These are phyloP conservation scores for Xenosphaeropsis pyriputrescens DNA, from an alignment of 2,329 filamentous ascomycete genomes.

Conservation along the genomic window DNA sequence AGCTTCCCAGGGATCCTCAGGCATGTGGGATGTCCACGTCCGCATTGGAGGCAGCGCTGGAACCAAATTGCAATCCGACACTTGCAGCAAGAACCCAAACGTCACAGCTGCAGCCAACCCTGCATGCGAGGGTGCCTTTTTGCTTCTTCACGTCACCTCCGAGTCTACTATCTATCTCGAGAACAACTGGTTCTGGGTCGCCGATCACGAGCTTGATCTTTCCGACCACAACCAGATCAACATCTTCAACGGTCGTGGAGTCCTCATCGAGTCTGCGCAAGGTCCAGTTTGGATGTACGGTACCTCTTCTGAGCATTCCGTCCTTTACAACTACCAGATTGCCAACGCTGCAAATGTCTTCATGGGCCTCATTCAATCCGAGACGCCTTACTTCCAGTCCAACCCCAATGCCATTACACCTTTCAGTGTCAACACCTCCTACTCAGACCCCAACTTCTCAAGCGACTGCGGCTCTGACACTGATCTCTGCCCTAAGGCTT, in stretches of 20 bases:
- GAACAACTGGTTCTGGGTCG: slow-evolving; percentile 83
- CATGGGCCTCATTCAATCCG: slow-evolving; percentile 74
- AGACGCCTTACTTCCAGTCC: slow-evolving; percentile 79
- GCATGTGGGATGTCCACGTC: slow-evolving; percentile 93
- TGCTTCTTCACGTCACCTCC: slow-evolving; percentile 51
- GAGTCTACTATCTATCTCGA: slow-evolving; percentile 62
- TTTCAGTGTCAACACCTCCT: slow-evolving; percentile 42
- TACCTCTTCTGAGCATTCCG: slow-evolving; percentile 52
- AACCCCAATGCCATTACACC: slow-evolving; percentile 61
- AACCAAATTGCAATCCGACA: slow-evolving; percentile 66
- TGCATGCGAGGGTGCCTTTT: slow-evolving; percentile 60
- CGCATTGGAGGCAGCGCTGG: slow-evolving; percentile 80
- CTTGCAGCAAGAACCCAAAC: slow-evolving; percentile 63
- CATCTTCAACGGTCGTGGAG: slow-evolving; percentile 77
- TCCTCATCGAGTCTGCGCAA: slow-evolving; percentile 60
- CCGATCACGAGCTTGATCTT: slow-evolving; percentile 79
- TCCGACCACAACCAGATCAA: slow-evolving; percentile 62
- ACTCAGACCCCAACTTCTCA: slow-evolving; percentile 54
- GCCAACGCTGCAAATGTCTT: slow-evolving; percentile 64
- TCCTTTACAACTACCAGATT: slow-evolving; percentile 76
- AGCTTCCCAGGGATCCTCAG: slow-evolving; percentile 50
- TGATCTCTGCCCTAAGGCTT: slow-evolving; percentile 51
- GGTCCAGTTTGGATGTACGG: slow-evolving; percentile 72
- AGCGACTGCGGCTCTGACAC: slow-evolving; percentile 26
- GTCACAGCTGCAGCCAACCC: slow-evolving; percentile 43